Conservation (phyloP, 2,329 filamentous ascomycete species). For the Pseudogymnoascus sp. region DNA sequence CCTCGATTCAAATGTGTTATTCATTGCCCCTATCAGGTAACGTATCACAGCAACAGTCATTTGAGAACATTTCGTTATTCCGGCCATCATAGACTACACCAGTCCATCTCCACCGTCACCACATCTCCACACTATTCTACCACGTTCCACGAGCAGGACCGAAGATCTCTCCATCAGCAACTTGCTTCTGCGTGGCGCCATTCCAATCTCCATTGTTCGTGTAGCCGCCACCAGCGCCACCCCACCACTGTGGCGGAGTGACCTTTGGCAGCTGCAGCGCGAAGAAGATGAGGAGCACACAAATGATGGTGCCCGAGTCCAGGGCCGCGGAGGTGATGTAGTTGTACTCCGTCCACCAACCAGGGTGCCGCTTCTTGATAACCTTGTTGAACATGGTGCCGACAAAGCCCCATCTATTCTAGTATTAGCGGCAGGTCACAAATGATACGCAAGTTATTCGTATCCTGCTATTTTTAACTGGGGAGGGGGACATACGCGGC, state of each 20-base stretch:
- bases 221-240: conserved; percentile 39
- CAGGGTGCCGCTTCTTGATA: conserved; percentile 55
- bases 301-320: conserved; percentile 58
- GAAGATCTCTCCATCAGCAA: conserved; percentile 50
- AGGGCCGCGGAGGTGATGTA: conserved; percentile 66
- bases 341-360: conserved; percentile 74
- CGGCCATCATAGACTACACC: background rate
- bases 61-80: too few relatives aligned
- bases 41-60: background rate
- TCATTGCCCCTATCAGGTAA: background rate
- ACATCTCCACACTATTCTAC: background rate
- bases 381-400: conserved; percentile 62
- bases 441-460: too few relatives aligned
- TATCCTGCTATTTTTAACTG: too few relatives aligned
- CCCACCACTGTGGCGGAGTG: conserved; percentile 48
- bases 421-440: too few relatives aligned
- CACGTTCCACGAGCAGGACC: conserved; percentile 38
- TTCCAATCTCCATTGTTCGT: conserved; percentile 12
- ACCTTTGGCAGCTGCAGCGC: conserved; percentile 53
- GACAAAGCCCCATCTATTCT: conserved; percentile 45
- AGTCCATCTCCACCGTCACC: background rate
- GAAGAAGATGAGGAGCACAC: conserved; percentile 63
- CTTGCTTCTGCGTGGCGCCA: conserved; percentile 45
- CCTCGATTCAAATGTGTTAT: background rate
- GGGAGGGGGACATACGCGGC: conserved; percentile 39